Evolutionary conservation across 106 monocot species (phyloP).

Genomic region (Dioscorea alata): DNA sequence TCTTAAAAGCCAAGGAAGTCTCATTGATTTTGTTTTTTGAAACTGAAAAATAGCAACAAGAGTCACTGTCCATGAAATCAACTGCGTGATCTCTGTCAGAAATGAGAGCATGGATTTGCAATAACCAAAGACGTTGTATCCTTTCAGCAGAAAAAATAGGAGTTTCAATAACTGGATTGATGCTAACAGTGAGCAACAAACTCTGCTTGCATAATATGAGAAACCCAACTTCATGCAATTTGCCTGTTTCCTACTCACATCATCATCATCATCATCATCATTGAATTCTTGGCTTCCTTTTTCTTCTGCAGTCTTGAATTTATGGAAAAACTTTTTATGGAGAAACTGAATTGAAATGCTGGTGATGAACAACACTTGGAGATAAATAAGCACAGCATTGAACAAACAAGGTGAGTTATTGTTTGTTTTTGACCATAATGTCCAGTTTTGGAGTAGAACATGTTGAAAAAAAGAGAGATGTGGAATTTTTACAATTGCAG

Average conservation of each 20-base stretch:
- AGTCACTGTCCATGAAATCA: too few species aligned
- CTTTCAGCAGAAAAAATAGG: conserved; percentile 21
- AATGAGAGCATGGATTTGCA: too few species aligned
- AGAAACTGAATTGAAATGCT: too few species aligned
- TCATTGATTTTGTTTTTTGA: too few species aligned
- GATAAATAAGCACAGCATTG: conserved; percentile 22
- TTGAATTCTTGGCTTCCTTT: conserved; percentile 8
- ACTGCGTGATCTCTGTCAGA: too few species aligned
- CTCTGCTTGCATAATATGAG: conserved; percentile 46
- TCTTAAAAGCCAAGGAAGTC: too few species aligned
- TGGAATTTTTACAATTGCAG: conserved; percentile 21
- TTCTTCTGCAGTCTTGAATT: too few species aligned
- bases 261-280: not conserved
- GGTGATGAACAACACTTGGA: too few species aligned
- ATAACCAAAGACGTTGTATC: conserved; percentile 5
- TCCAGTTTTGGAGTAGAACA: conserved; percentile 18
- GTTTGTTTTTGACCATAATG: conserved; percentile 30
- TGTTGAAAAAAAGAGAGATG: conserved; percentile 20
- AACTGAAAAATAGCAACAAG: too few species aligned
- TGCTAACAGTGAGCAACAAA: conserved; percentile 49
- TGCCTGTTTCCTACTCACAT: conserved; percentile 9
- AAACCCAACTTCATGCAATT: conserved; percentile 18
- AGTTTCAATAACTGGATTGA: conserved; percentile 30
- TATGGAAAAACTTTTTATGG: too few species aligned
- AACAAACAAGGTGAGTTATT: conserved; percentile 43